Percentiles rank a stretch among this genome's conserved stretches.
Conservation (phyloP, 2,329 filamentous ascomycete species). For the Trichophyton schoenleinii region DNA sequence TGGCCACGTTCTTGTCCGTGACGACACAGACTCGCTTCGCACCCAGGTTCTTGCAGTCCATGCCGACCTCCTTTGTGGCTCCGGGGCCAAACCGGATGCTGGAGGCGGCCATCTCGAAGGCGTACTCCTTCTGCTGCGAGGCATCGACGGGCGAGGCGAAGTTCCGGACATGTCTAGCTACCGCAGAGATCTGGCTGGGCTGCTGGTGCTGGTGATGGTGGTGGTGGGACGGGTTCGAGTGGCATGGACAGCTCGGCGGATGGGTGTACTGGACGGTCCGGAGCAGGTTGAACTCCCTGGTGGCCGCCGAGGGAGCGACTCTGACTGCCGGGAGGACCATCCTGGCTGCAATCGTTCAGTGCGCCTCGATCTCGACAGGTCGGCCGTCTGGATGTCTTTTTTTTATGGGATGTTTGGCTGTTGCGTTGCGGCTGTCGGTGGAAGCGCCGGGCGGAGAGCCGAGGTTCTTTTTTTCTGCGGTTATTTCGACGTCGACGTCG, state of each 20-base stretch:
- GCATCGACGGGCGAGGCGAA: slow-evolving; percentile 66
- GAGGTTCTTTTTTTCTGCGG: background rate
- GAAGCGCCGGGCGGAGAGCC: background rate
- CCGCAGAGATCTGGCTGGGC: slow-evolving; percentile 15
- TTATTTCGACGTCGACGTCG: background rate
- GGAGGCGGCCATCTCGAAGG: slow-evolving; percentile 96
- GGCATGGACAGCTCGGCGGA: slow-evolving; percentile 79
- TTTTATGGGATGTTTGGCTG: too few relatives aligned
- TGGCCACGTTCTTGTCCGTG: slow-evolving; percentile 70
- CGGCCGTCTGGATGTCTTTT: too few relatives aligned
- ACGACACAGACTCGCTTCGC: slow-evolving; percentile 81
- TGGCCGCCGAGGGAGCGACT: slow-evolving; percentile 35
- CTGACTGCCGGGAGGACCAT: slow-evolving; percentile 32
- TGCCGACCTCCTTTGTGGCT: slow-evolving; percentile 88
- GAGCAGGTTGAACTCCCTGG: slow-evolving; percentile 48
- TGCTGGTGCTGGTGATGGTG: slow-evolving; percentile 49
- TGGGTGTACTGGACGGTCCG: slow-evolving; percentile 85
- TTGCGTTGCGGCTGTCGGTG: too few relatives aligned
- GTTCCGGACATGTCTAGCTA: slow-evolving; percentile 42
- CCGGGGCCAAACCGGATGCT: slow-evolving; percentile 90
- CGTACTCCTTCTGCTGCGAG: slow-evolving; percentile 77
- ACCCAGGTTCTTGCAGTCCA: slow-evolving; percentile 91
- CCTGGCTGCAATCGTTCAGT: slow-evolving; percentile 4
- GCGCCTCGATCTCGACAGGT: too few relatives aligned
- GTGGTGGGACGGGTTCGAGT: slow-evolving; percentile 74